Conservation (phyloP, 257 asterid species). For the Fraxinus quadrangulata region DNA sequence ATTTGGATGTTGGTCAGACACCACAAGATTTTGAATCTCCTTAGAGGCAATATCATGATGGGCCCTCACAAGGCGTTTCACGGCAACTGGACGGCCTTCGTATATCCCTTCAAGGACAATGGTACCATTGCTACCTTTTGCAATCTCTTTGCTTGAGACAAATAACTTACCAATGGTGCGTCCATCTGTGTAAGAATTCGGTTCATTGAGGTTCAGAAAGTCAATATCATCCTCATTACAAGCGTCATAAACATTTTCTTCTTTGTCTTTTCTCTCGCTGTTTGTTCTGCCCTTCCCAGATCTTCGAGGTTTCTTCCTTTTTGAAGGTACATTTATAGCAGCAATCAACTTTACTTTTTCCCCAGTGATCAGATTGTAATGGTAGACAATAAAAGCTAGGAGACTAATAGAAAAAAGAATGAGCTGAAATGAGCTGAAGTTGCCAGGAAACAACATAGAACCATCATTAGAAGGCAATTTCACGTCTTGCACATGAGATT, state of each 20-base stretch:
- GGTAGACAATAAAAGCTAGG: conserved; percentile 33
- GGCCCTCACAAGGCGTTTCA: conserved; percentile 89
- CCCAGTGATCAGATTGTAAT: conserved; percentile 28
- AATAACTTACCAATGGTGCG: conserved; percentile 75
- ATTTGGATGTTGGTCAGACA: conserved; percentile 88
- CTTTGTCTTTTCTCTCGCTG: conserved; percentile 47
- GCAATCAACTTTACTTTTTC: conserved; percentile 31
- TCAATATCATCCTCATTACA: conserved; percentile 35
- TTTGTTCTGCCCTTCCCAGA: conserved; percentile 53
- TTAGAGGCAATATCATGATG: conserved; percentile 81
- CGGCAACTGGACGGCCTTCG: conserved; percentile 88
- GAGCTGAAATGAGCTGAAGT: conserved; percentile 26
- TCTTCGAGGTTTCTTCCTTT: conserved; percentile 67
- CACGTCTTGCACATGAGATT: conserved; percentile 25
- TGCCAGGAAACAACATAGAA: conserved; percentile 21
- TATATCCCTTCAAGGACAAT: conserved; percentile 85
- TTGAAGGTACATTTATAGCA: conserved; percentile 38
- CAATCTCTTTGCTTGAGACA: conserved; percentile 75
- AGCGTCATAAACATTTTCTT: conserved; percentile 39
- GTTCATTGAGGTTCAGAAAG: conserved; percentile 52
- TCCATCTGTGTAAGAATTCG: conserved; percentile 49
- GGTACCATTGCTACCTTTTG: conserved; percentile 93
- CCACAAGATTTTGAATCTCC: conserved; percentile 85
- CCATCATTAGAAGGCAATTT: conserved; percentile 29
- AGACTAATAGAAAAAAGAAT: conserved; percentile 35